Base-by-base conservation (phyloP, 768 basidiomycete genomes). In the Phallus indusiatus region DNA sequence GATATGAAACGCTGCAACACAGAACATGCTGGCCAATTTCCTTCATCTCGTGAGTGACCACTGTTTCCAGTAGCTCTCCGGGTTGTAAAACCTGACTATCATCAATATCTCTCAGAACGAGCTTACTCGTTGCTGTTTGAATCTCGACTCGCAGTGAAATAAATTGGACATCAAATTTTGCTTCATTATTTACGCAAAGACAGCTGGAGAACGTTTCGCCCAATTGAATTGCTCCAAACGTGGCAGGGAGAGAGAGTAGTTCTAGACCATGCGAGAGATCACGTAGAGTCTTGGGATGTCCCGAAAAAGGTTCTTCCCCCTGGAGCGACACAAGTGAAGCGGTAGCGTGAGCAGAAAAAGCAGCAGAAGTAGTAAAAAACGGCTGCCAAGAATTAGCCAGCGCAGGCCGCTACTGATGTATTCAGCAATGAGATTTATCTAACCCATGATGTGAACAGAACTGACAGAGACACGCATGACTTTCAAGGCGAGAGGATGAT, bases 11-110 rank as follows among this genome's bases (percentile, higher is more conserved):
- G 6, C 84, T 84, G 66, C 91, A 93, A 1, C 84, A 89, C 42
- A 97, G 74, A 11, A 94, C 89, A 69, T 95, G 93, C 67, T 91
- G 84, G 0, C 92, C 93, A 18, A 95, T 76, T 67, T 97, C 94
- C 71, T 96, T 96, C 64, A 96, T 89, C 73, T 97, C 94, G 66
- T 91, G 88, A 61, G 83, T 77, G 1, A 92, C 85, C 16, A 88
- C 73, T 47, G 76, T 73, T 67, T 90, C 86, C 34, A 90, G 65
- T 0, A 81, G 81, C 65, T 84, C 81, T 21, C 83, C 81, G 1
- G 78, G 75, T 0, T 69, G 56, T 53, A 95, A 72, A 21, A 67
- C 71, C 37, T 76, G 69, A 1, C 75, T 75, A 3, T 82, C 84
- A 5, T 87, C 87, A 51, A 83, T 78, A 64, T 88, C 88, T 16